These are phyloP conservation scores for Suillus americanus DNA, from an alignment of 768 basidiomycete genomes.

Conservation along the genomic window DNA sequence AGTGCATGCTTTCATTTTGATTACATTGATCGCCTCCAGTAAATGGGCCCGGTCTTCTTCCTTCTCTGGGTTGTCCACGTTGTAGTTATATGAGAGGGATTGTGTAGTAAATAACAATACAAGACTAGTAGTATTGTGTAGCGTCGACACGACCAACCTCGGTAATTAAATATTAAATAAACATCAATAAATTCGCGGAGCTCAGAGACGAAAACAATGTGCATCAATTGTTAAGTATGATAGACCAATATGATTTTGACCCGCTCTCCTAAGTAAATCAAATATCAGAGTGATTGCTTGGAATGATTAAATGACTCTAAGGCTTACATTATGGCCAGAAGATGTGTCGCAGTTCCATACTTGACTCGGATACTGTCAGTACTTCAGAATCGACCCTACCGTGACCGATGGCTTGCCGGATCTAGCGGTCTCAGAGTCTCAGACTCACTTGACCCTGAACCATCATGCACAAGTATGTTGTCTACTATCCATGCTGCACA, in stretches of 20 bases:
- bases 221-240: background rate
- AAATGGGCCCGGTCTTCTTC: background rate
- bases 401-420: background rate
- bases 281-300: background rate
- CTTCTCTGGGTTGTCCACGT: background rate
- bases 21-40: background rate
- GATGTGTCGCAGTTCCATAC: background rate
- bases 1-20: background rate
- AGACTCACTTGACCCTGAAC: conserved; percentile 1
- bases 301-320: background rate
- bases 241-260: background rate
- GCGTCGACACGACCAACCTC: background rate
- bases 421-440: background rate
- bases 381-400: background rate
- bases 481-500: background rate
- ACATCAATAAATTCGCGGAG: background rate
- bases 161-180: background rate
- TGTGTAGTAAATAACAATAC: background rate
- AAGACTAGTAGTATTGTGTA: background rate
- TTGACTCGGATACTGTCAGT: background rate
- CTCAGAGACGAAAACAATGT: background rate
- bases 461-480: conserved; percentile 4
- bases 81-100: background rate
- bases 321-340: background rate
- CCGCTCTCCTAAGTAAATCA: background rate